Percentiles rank a stretch among this genome's conserved stretches.
Evolutionary conservation across 208 protist genomes (phyloP).

Genomic region (Leishmania martiniquensis): DNA sequence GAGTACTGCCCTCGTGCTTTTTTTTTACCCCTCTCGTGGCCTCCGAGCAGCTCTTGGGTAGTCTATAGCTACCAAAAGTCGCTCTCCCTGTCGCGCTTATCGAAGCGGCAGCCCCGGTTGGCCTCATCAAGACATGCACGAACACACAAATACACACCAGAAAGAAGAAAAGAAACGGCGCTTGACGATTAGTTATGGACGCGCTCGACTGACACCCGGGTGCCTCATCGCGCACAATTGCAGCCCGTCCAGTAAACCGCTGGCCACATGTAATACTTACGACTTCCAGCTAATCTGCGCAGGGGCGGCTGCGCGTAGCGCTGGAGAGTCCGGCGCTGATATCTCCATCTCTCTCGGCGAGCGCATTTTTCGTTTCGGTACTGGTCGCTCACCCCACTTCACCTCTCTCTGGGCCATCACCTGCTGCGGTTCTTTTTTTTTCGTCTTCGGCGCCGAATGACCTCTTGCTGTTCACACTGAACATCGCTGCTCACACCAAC

Average conservation of each 20-base stretch:
- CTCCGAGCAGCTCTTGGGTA: too few species aligned
- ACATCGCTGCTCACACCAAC: neutral
- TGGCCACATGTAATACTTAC: neutral
- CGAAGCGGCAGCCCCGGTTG: neutral
- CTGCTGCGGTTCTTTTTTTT: neutral
- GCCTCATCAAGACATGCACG: neutral
- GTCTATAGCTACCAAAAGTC: neutral
- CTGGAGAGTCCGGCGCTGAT: neutral
- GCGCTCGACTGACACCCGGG: neutral
- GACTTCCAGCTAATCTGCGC: neutral
- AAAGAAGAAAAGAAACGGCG: neutral
- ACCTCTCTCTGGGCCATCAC: neutral
- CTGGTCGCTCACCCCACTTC: neutral
- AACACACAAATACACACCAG: too few species aligned
- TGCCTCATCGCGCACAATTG: neutral
- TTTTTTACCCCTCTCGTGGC: neutral
- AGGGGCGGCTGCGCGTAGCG: neutral
- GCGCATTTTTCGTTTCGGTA: neutral
- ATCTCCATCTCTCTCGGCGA: neutral
- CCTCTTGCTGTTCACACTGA: neutral
- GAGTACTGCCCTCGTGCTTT: neutral
- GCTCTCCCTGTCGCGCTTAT: neutral
- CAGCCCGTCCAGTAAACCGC: neutral
- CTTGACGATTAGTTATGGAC: neutral
- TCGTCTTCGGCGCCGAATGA: neutral